phyloP scores from a whole-genome alignment of 305 asterid genomes.

The Petunia hybrid region DNA sequence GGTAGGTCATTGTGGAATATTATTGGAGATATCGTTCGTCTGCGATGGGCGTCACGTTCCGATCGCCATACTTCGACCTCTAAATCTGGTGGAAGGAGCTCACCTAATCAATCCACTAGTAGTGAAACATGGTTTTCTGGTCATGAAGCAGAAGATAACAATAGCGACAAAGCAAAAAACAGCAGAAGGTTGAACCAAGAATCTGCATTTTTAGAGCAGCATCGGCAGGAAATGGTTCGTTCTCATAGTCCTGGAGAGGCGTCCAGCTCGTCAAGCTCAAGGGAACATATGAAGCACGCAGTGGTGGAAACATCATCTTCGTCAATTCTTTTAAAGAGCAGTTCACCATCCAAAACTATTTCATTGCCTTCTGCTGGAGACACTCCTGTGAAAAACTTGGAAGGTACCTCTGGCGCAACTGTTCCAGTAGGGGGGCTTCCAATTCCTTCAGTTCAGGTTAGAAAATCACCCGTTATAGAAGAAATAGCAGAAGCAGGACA shows the following conservation, averaged over 20 bases:
- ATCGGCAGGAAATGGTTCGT: conserved; percentile 44
- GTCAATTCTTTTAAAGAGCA: conserved; percentile 45
- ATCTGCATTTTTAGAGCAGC: conserved; percentile 43
- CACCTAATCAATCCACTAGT: conserved; percentile 69
- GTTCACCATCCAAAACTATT: conserved; percentile 42
- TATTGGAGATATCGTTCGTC: conserved; percentile 63
- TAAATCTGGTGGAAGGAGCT: conserved; percentile 63
- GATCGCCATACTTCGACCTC: conserved; percentile 62
- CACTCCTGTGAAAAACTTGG: conserved; percentile 39
- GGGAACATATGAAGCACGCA: conserved; percentile 46
- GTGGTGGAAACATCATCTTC: conserved; percentile 49
- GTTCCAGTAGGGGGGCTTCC: conserved; percentile 41
- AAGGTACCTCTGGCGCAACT: conserved; percentile 39
- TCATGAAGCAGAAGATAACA: conserved; percentile 75
- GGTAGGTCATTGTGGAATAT: conserved; percentile 86
- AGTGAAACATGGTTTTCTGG: conserved; percentile 89
- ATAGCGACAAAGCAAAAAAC: conserved; percentile 45
- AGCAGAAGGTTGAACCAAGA: conserved; percentile 43
- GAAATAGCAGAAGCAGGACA: conserved; percentile 42
- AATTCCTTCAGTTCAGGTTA: conserved; percentile 51
- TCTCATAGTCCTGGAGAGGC: conserved; percentile 46
- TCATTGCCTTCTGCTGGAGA: conserved; percentile 50
- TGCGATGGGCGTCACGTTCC: conserved; percentile 68
- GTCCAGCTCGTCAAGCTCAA: conserved; percentile 55
- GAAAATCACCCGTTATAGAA: conserved; percentile 53